Percentiles rank a stretch among this genome's conserved stretches.
These are phyloP conservation scores for Ceratobasidium theobromae DNA, from an alignment of 1,284 basidiomycete genomes.

Conservation along the genomic window DNA sequence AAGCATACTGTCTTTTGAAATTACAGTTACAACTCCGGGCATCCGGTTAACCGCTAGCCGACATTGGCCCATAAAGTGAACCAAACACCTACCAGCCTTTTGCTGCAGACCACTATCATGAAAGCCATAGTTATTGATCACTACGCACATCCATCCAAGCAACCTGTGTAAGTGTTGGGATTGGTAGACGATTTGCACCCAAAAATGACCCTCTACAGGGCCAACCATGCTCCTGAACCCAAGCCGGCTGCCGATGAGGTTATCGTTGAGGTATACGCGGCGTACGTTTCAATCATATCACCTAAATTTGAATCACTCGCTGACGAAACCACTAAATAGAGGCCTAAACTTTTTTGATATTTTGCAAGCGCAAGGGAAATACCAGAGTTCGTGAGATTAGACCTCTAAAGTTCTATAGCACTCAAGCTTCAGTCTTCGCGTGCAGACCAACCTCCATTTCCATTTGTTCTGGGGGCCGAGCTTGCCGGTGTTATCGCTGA, in stretches of 20 bases:
- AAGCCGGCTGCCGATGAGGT: constrained; percentile 59
- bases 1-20: constrained; percentile 15
- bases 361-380: constrained; percentile 83
- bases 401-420: background rate
- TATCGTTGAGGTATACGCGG: constrained; percentile 79
- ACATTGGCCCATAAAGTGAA: background rate
- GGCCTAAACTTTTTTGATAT: constrained; percentile 84
- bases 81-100: background rate
- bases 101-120: background rate
- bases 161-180: constrained; percentile 14
- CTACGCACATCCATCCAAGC: constrained; percentile 32
- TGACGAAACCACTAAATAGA: constrained; percentile 40
- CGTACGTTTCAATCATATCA: constrained; percentile 40
- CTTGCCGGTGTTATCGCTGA: constrained; percentile 79
- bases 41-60: constrained; percentile 4
- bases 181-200: background rate
- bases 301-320: constrained; percentile 43
- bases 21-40: background rate
- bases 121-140: constrained; percentile 26
- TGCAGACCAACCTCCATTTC: constrained; percentile 68
- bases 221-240: constrained; percentile 63
- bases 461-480: constrained; percentile 82
- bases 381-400: constrained; percentile 56
- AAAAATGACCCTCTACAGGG: constrained; percentile 36
- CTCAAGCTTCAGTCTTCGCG: background rate